Base-by-base conservation (phyloP, 805 yeast genomes). In the Starmerella lactis-condensi region DNA sequence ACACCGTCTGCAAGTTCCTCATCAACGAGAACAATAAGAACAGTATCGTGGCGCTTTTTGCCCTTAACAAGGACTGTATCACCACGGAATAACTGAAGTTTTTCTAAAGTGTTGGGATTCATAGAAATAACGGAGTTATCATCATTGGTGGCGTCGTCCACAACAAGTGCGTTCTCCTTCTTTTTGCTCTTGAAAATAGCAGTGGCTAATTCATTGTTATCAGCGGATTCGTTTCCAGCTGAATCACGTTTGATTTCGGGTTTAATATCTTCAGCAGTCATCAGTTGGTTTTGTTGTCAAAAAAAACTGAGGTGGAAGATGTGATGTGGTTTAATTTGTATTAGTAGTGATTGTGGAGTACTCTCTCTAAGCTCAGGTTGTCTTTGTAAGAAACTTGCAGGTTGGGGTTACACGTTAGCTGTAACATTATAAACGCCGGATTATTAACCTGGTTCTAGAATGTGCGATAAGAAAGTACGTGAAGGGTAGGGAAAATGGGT, bases 31-130 rank as follows among this genome's bases (percentile, higher is more conserved):
- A 85, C 99, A 55, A 89, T 79, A 54, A 89, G 66, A 11, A 89
- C 96, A 16, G 99, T 89, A 51, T 89, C 98, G 56, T 76, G 83
- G 62, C 98, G 73, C 70, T 81, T 89, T 65, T 89, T 89, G 50
- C 99, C 99, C 61, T 83, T 85, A 45, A 89, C 93, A 38, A 82
- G 63, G 14, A 89, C 96, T 22, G 96, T 89, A 53, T 89, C 99
- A 46, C 99, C 99, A 41, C 96, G 72, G 69, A 89, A 89, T 53
- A 89, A 66, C 57, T 89, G 93, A 38, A 89, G 64, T 48, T 75
- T 65, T 52, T 89, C 98, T 92, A 89, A 79, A 12, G 96, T 89
- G 55, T 75, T 75, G 12, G 93, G 77, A 22, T 91, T 75, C 75
- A 89, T 78, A 31, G 95, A 76, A 53, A 89, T 78, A 42, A 85